Percentiles rank a stretch among this genome's conserved stretches.
Conservation (phyloP, 768 basidiomycete species). For the Amanita thiersii region DNA sequence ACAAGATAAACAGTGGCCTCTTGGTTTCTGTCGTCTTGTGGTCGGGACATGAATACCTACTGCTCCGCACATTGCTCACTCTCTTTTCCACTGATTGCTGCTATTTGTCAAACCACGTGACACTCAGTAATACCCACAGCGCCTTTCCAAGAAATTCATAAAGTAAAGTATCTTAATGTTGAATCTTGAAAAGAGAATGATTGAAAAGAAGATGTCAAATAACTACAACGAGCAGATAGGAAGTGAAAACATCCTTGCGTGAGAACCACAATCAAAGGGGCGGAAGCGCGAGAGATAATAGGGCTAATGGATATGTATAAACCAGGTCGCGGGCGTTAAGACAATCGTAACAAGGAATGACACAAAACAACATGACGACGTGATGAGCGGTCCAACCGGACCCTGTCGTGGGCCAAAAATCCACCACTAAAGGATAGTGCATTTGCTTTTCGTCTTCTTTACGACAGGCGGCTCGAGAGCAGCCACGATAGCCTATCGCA, state of each 20-base stretch:
- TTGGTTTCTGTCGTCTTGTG: constrained; percentile 85
- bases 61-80: too few species aligned
- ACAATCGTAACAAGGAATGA: constrained; percentile 17
- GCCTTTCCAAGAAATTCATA: constrained; percentile 1
- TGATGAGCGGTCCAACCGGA: constrained; percentile 3
- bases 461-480: constrained; percentile 95
- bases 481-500: constrained; percentile 86
- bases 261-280: constrained; percentile 12
- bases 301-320: constrained; percentile 37
- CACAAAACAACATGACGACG: constrained; percentile 16
- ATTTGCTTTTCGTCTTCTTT: constrained; percentile 69
- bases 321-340: constrained; percentile 31
- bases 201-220: constrained; percentile 27
- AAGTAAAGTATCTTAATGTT: constrained; percentile 2
- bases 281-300: constrained; percentile 20
- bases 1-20: constrained; percentile 89
- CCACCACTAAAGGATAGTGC: constrained; percentile 70
- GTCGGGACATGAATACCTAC: constrained; percentile 69
- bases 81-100: too few species aligned
- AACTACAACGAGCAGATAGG: constrained; percentile 29
- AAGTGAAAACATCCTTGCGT: constrained; percentile 13
- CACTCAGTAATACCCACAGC: not conserved
- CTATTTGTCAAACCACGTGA: too few species aligned
- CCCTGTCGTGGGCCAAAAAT: not conserved
- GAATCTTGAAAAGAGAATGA: constrained; percentile 12